Base-by-base conservation (phyloP, 768 basidiomycete species). In the Podaxis sp. region DNA sequence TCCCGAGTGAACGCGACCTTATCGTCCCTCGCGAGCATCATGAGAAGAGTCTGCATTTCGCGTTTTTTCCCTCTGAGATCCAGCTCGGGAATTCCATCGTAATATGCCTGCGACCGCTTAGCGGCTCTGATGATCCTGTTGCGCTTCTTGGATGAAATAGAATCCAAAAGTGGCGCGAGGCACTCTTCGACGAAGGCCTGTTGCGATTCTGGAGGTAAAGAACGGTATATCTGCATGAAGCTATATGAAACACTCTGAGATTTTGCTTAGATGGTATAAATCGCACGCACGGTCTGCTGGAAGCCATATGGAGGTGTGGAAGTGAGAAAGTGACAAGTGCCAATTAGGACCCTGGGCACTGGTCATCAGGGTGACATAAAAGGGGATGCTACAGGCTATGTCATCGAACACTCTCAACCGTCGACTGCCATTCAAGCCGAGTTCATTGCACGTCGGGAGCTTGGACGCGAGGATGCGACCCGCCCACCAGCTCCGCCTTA, bases 1-100 rank as follows among this genome's bases (percentile, higher is more conserved):
- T 86, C 86, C 55, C 76, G 81, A 63, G 84, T 72, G 59, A 82
- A 72, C 1, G 81, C 73, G 3, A 78, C 71, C 63, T 87, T 87
- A 0, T 79, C 66, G 62, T 88, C 86, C 47, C 77, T 77, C 1
- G 74, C 69, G 4, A 89, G 73, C 55, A 85, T 82, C 28, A 79
- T 76, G 14, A 89, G 63, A 46, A 90, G 73, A 0, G 67, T 65
- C 28, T 76, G 74, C 62, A 89, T 73, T 70, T 89, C 85, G 28
- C 72, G 72, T 67, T 79, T 81, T 71, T 87, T 88, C 1, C 74
- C 73, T 38, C 75, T 76, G 40, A 86, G 66, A 71, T 87, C 77
- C 25, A 89, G 71, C 0, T 70, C 63, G 0, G 88, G 87, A 42
- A 82, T 76, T 27, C 61, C 67, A 3, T 71, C 67, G 63, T 78